Percentiles rank a stretch among this genome's conserved stretches.
phyloP scores from a whole-genome alignment of 805 yeast genomes.

The Hagleromyces aurorensis region DNA sequence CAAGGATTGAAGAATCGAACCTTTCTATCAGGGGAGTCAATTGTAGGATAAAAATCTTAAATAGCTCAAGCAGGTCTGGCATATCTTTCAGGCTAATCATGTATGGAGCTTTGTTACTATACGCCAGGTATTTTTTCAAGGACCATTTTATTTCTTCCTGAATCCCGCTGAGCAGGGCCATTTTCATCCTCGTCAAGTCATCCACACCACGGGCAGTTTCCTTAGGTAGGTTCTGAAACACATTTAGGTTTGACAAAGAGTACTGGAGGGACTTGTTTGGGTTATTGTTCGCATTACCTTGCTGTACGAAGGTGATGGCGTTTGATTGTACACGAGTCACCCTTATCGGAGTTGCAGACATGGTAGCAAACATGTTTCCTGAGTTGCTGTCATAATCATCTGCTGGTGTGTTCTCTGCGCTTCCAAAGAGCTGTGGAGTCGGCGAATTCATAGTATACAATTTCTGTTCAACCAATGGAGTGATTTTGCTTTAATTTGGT shows the following conservation, averaged over 20 bases:
- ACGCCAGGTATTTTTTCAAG: conserved; percentile 36
- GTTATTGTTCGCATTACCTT: conserved; percentile 4
- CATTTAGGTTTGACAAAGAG: conserved; percentile 25
- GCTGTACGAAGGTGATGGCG: conserved; percentile 17
- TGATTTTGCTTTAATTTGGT: too few species aligned
- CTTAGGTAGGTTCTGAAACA: conserved; percentile 28
- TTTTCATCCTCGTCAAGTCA: conserved; percentile 53
- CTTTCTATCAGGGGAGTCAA: conserved; percentile 20
- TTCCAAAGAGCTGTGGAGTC: too few species aligned
- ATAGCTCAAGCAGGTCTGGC: conserved; percentile 33
- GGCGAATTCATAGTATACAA: too few species aligned
- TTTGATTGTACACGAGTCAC: conserved; percentile 27
- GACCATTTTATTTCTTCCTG: conserved; percentile 69
- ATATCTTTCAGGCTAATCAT: conserved; percentile 39
- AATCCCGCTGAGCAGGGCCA: conserved; percentile 62
- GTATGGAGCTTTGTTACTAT: conserved; percentile 41
- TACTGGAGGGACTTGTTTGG: conserved; percentile 21
- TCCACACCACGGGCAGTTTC: conserved; percentile 48
- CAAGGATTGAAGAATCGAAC: conserved; percentile 20
- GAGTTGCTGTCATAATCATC: conserved; percentile 5
- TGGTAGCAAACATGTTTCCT: conserved; percentile 18
- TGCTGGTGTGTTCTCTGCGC: too few species aligned
- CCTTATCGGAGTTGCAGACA: conserved; percentile 24
- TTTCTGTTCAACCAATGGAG: too few species aligned
- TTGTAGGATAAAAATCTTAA: conserved; percentile 28